Evolutionary conservation across 164 flowering plant species (phyloP).

Genomic region (Magnolia kwangsiensis): DNA sequence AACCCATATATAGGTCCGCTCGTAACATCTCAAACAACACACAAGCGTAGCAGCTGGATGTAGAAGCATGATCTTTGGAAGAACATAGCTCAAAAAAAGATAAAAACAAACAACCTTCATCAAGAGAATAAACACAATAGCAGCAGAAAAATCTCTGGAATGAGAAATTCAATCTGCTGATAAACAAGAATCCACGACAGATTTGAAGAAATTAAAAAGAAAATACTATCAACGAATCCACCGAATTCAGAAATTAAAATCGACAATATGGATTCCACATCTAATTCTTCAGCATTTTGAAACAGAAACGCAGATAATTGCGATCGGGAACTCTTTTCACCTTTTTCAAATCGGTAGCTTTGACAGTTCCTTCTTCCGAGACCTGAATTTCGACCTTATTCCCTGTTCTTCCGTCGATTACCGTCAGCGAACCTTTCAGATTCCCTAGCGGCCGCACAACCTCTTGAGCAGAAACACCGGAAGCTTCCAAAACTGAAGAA

Average conservation of each 20-base stretch:
- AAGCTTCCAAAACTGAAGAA: conserved; percentile 33
- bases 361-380: conserved; percentile 75
- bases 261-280: background rate
- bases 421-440: conserved; percentile 49
- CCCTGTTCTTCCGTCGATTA: conserved; percentile 83
- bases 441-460: conserved; percentile 50
- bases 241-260: background rate
- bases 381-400: conserved; percentile 64
- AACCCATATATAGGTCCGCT: too few species aligned
- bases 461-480: conserved; percentile 44
- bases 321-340: conserved; percentile 21
- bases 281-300: background rate
- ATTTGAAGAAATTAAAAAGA: background rate
- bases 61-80: background rate
- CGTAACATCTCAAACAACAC: background rate
- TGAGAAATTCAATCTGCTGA: background rate
- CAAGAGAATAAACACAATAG: background rate
- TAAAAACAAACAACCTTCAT: background rate
- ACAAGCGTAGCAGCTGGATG: background rate
- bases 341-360: conserved; percentile 88
- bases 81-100: background rate
- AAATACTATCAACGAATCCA: background rate
- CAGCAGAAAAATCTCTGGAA: background rate
- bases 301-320: background rate
- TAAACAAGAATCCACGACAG: background rate